Percentiles rank a stretch among this genome's conserved stretches.
Conservation (phyloP, 2,329 filamentous ascomycete genomes). For the Atkinsonella texensis region DNA sequence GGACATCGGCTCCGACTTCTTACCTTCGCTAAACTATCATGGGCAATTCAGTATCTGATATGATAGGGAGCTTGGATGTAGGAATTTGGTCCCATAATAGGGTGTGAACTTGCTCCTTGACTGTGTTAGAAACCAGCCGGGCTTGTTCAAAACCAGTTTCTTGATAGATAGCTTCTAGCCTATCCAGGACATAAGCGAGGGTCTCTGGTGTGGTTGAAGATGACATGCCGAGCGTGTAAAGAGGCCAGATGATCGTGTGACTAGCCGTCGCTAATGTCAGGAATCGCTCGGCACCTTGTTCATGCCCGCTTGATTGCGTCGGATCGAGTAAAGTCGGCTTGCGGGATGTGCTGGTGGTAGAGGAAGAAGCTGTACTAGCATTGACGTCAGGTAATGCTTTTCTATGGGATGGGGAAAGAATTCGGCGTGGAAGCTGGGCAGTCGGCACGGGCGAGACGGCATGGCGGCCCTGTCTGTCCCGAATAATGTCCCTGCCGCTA, state of each 20-base stretch:
- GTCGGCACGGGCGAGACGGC: slow-evolving; percentile 16
- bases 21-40: slow-evolving; percentile 16
- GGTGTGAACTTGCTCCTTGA: slow-evolving; percentile 24
- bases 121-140: slow-evolving; percentile 27
- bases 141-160: slow-evolving; percentile 36
- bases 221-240: slow-evolving; percentile 36
- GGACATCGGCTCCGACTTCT: neutral
- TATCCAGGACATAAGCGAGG: slow-evolving; percentile 30
- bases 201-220: slow-evolving; percentile 29
- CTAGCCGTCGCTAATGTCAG: slow-evolving; percentile 36
- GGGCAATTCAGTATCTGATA: slow-evolving; percentile 15
- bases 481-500: slow-evolving; percentile 24
- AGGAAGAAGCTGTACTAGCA: slow-evolving; percentile 1
- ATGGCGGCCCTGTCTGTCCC: slow-evolving; percentile 10
- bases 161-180: slow-evolving; percentile 31
- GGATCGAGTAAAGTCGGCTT: slow-evolving; percentile 30
- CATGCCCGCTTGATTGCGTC: slow-evolving; percentile 21
- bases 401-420: slow-evolving; percentile 15
- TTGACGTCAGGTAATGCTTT: neutral
- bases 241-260: slow-evolving; percentile 37
- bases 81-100: slow-evolving; percentile 16
- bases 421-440: slow-evolving; percentile 17
- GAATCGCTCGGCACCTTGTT: slow-evolving; percentile 30
- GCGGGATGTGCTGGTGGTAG: slow-evolving; percentile 5
- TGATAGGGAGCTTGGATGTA: slow-evolving; percentile 15